Base-by-base conservation (phyloP, 2,329 filamentous ascomycete genomes). In the Fusarium sterilihyphosum region DNA sequence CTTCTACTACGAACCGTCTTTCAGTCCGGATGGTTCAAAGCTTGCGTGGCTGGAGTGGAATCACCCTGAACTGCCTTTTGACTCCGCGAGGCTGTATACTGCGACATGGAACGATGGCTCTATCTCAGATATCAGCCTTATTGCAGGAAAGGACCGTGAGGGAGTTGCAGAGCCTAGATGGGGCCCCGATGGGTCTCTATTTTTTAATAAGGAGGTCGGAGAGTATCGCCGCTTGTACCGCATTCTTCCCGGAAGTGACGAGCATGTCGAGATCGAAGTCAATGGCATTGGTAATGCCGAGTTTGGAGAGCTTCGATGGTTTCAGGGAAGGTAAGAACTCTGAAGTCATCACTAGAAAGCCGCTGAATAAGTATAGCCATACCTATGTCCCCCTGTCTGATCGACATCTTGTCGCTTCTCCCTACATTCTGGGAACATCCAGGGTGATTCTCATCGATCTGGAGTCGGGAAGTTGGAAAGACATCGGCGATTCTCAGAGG, bases 21-120 rank as follows among this genome's bases (percentile, higher is more conserved):
- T 86, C 71, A 87, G 83, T 67, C 82, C 79, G 2, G 84, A 87
- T 68, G 86, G 86, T 4, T 81, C 78, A 12, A 83, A 82, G 57
- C 71, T 89, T 33, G 83, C 80, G n/a, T 90, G 88, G 88, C 80
- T 87, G 18, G 85, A 89, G 67, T 90, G 88, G 88, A 80, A 86
- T 24, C 86, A 89, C 71, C 88, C 87, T 0, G 83, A 87, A 56
- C 84, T 90, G 80, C 86, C 87, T 0, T 90, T 88, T 81, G 84
- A 84, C 3, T 84, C 84, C 2, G 84, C 83, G 5, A 82, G 85
- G 62, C 76, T 89, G 4, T 84, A 83, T 73, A 74, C 82, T 52
- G 86, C 84, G 0, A 80, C 84, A 13, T 89, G 86, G 83, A 53
- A 79, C 18, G 59, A 59, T 2, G 82, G 80, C 1, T 75, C 76